A percentile compares a stretch with the other conserved stretches of the same genome.
Conservation (phyloP, 768 basidiomycete species). For the Inosperma sp. region DNA sequence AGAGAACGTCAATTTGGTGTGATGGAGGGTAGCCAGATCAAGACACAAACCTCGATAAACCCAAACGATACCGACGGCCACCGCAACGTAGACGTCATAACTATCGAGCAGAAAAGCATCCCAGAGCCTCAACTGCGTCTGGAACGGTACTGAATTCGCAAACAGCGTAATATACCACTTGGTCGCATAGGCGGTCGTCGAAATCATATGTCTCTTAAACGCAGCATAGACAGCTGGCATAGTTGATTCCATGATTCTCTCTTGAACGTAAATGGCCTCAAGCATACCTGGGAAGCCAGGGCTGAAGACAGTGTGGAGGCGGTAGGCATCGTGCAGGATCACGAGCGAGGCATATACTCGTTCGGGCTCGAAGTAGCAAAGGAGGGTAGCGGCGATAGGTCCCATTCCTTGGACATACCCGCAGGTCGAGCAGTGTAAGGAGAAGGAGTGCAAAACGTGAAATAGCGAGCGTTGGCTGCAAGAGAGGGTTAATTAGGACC, state of each 20-base stretch:
- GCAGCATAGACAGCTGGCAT: conserved; percentile 88
- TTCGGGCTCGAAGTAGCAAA: conserved; percentile 92
- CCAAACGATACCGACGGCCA: conserved; percentile 89
- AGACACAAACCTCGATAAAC: conserved; percentile 67
- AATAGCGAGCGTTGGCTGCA: conserved; percentile 88
- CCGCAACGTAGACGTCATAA: conserved; percentile 79
- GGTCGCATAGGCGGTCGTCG: conserved; percentile 92
- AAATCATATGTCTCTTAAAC: conserved; percentile 85
- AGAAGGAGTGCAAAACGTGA: conserved; percentile 90
- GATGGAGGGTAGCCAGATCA: not conserved
- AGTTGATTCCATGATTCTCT: conserved; percentile 77
- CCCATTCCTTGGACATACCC: conserved; percentile 99
- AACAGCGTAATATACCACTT: conserved; percentile 99
- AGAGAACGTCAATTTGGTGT: conserved; percentile 1
- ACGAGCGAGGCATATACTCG: conserved; percentile 81
- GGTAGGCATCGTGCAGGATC: conserved; percentile 84
- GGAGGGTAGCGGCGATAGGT: conserved; percentile 88
- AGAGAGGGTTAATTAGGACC: conserved; percentile 4
- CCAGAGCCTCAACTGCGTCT: conserved; percentile 92
- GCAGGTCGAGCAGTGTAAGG: conserved; percentile 75
- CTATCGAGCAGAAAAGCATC: conserved; percentile 92
- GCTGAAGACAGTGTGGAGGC: conserved; percentile 82
- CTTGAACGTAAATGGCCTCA: conserved; percentile 95
- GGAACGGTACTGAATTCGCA: conserved; percentile 92
- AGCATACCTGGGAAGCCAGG: conserved; percentile 95